Base-by-base conservation (phyloP, 345 rosid genomes). In the Sonneratia alba region DNA sequence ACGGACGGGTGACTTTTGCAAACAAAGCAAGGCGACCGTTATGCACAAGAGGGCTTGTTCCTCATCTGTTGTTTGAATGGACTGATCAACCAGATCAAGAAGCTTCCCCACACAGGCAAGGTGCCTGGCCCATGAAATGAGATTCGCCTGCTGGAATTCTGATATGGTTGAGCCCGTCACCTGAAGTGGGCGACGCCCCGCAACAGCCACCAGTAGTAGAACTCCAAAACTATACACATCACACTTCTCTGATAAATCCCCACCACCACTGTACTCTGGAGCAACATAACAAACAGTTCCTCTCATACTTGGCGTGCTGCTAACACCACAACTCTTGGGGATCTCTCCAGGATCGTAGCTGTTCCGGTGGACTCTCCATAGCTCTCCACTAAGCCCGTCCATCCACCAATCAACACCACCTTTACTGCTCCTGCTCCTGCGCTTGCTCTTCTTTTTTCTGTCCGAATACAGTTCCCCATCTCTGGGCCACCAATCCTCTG, bases 281-380 rank as follows among this genome's bases (percentile, higher is more conserved):
- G 98, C 98, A 68, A 85, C 79, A 59, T 94, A 94, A 76, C 96
- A 91, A 59, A 94, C 87, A 1, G 97, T 94, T 76, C 98, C 98
- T 81, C 98, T 84, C 98, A 91, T 91, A 73, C 98, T 94, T 11
- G 97, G 98, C 0, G 98, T 91, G 78, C 97, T 94, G 56, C 93
- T 84, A 62, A 91, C 74, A 36, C 92, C 94, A 21, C 89, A 87
- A 67, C 97, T 89, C 77, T 76, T 87, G 3, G 89, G 87, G 51
- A 89, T 84, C 75, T 95, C 96, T 47, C 97, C 90, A 3, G 91
- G 89, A 75, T 89, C 97, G 67, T 78, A 85, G 77, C 95, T 89
- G 65, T 82, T 87, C 12, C 62, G 75, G 7, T 76, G 80, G 51
- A 80, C 86, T 80, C 83, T 81, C 79, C 89, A 84, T 2, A 89